Conservation (phyloP, 2,329 filamentous ascomycete species). For the Domatiomyces catenatus region DNA sequence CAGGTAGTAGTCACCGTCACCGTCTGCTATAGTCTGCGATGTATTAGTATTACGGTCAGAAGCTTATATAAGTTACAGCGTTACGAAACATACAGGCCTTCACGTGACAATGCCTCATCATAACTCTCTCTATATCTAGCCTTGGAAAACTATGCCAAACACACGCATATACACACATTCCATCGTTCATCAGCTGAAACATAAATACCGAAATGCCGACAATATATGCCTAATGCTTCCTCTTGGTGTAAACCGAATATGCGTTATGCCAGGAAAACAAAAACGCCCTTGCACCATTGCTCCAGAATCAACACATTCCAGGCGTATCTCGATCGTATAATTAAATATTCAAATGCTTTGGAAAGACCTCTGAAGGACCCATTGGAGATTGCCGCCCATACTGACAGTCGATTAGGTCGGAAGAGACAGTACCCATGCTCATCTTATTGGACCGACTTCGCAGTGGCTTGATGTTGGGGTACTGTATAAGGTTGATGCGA, state of each 20-base stretch:
- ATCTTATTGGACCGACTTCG: background rate
- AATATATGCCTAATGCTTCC: background rate
- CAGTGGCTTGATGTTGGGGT: background rate
- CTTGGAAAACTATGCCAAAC: background rate
- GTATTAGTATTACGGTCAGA: no score
- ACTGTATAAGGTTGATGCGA: background rate
- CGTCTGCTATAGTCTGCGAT: no score
- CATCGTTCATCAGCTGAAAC: no score
- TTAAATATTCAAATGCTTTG: background rate
- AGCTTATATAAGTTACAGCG: no score
- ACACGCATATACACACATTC: background rate
- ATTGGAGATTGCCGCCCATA: background rate
- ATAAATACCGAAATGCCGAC: background rate
- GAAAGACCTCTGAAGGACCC: no score
- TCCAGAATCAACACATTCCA: background rate
- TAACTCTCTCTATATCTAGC: background rate
- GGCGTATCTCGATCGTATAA: background rate
- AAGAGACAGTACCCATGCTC: background rate
- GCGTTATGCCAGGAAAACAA: background rate
- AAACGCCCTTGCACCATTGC: background rate
- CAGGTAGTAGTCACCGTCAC: background rate
- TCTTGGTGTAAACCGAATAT: background rate
- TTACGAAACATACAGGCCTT: no score
- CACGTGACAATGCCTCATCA: background rate
- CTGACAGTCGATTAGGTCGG: background rate